Percentiles rank a stretch among this genome's conserved stretches.
These are phyloP conservation scores for Phytophthora hybrid DNA, from an alignment of 352 stramenopile genomes.

Conservation along the genomic window DNA sequence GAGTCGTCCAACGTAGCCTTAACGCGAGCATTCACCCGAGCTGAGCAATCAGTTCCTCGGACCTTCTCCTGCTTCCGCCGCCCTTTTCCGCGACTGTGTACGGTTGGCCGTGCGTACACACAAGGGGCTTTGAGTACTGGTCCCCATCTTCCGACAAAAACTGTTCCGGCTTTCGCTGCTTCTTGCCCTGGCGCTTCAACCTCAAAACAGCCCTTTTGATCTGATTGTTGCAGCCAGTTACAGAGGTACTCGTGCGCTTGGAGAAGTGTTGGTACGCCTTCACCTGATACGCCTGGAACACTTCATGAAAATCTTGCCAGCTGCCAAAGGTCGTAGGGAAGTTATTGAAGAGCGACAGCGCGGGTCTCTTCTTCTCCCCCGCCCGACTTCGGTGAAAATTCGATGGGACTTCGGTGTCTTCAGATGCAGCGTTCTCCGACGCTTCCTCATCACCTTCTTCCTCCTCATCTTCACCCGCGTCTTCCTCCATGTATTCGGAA, in stretches of 20 bases:
- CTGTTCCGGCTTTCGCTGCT: background rate
- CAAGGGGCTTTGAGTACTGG: background rate
- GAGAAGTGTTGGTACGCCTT: constrained; percentile 23
- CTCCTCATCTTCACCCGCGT: background rate
- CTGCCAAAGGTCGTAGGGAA: background rate
- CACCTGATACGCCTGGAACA: constrained; percentile 2
- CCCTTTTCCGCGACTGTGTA: background rate
- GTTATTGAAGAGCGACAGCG: background rate
- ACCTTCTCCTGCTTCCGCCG: background rate
- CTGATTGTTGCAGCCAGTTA: constrained; percentile 3
- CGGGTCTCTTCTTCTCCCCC: background rate
- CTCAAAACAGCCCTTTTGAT: background rate
- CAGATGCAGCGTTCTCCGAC: background rate
- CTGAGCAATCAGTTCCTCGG: background rate
- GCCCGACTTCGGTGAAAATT: background rate
- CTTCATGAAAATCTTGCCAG: constrained; percentile 13
- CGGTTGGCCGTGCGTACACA: background rate
- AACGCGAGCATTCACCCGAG: background rate
- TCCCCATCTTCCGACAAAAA: background rate
- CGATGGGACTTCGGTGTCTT: background rate
- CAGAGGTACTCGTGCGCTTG: constrained; percentile 6
- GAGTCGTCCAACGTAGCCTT: background rate
- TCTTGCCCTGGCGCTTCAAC: background rate
- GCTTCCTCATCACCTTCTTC: background rate
- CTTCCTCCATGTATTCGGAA: background rate